These are phyloP conservation scores for Coelastrella sp. DNA, from an alignment of 139 green algal species.

Conservation along the genomic window DNA sequence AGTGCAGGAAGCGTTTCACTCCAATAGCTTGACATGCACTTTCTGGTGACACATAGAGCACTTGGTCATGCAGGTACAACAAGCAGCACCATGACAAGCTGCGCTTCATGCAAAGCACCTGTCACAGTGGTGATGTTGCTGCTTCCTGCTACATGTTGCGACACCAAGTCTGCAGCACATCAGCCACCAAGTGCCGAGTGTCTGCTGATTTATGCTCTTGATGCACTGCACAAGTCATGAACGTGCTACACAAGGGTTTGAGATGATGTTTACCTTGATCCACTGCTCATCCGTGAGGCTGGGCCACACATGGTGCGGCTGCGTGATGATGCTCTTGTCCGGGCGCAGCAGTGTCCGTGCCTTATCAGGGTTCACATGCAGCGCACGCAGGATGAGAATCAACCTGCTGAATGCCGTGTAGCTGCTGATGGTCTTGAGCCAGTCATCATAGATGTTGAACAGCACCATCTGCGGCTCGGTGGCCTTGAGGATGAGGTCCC, in stretches of 20 bases:
- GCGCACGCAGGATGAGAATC: slow-evolving; percentile 97
- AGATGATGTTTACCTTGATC: slow-evolving; percentile 91
- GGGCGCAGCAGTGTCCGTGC: slow-evolving; percentile 97
- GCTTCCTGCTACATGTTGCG: too few relatives aligned
- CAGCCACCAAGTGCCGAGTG: too few relatives aligned
- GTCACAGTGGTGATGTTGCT: too few relatives aligned
- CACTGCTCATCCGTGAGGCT: slow-evolving; percentile 98
- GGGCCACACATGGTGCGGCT: slow-evolving; percentile 99
- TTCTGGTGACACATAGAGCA: too few relatives aligned
- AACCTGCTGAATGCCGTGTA: slow-evolving; percentile 99
- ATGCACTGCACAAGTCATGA: too few relatives aligned
- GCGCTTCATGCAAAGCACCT: too few relatives aligned
- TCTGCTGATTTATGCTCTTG: too few relatives aligned
- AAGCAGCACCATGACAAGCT: too few relatives aligned
- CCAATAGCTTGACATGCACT: too few relatives aligned
- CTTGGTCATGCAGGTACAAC: too few relatives aligned
- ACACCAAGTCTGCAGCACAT: too few relatives aligned
- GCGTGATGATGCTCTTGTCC: slow-evolving; percentile 96
- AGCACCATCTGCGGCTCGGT: slow-evolving; percentile 70
- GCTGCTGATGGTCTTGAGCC: slow-evolving; percentile 96
- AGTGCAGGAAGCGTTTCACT: neutral
- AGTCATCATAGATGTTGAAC: slow-evolving; percentile 99
- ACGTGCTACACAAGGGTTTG: too few relatives aligned
- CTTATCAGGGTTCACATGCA: slow-evolving; percentile 99
- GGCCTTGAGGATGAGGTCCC: slow-evolving; percentile 96